Evolutionary conservation across 208 protist genomes (phyloP).

Genomic region (Trypanosoma cruzi): DNA sequence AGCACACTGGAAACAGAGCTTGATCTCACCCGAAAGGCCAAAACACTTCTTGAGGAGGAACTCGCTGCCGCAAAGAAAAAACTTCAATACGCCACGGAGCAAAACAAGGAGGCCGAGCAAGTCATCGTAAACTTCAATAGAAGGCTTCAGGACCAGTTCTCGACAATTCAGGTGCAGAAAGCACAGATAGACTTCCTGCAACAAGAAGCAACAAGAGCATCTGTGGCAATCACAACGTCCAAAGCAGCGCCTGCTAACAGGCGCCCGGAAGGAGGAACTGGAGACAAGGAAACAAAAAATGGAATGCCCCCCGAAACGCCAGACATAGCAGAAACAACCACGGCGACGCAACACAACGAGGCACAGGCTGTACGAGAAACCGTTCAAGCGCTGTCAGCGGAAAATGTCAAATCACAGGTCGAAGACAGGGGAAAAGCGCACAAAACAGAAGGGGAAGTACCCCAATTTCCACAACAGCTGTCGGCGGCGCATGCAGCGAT

Average conservation of each 20-base stretch:
- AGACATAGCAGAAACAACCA: neutral
- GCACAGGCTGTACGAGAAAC: neutral
- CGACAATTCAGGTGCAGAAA: neutral
- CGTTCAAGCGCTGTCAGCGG: neutral
- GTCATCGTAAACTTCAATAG: neutral
- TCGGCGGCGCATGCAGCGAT: neutral
- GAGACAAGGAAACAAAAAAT: no score
- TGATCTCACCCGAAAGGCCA: neutral
- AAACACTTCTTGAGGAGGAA: slow-evolving; percentile 6
- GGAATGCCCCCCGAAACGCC: neutral
- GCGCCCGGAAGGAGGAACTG: no score
- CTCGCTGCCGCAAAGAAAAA: neutral
- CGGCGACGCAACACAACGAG: neutral
- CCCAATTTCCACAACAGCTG: neutral
- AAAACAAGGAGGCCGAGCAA: slow-evolving; percentile 22
- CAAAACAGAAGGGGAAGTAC: neutral
- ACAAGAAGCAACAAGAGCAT: neutral
- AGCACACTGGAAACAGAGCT: slow-evolving; percentile 14
- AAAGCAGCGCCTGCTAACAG: no score
- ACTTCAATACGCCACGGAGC: slow-evolving; percentile 4
- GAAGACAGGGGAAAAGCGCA: no score
- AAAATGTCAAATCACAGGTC: neutral
- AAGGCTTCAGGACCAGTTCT: neutral
- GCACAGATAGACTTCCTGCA: neutral
- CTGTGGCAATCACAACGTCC: neutral